A percentile compares a stretch with the other conserved stretches of the same genome.
Evolutionary conservation across 2,329 filamentous ascomycete species (phyloP).

Genomic region (Aspergillus fumigatus): DNA sequence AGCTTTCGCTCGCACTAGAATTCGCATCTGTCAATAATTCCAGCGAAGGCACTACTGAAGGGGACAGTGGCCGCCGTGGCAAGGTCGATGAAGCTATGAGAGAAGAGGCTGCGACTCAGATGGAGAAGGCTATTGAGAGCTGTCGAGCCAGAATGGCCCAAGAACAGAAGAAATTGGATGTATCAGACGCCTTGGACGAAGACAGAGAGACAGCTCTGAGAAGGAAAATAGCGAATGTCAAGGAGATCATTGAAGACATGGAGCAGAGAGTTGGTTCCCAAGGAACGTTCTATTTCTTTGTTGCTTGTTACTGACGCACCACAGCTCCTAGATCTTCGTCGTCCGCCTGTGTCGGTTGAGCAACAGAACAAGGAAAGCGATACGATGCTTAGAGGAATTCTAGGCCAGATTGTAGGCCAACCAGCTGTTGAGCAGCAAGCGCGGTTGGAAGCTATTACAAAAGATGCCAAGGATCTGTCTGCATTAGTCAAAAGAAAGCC

Average conservation of each 20-base stretch:
- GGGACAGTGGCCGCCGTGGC: conserved; percentile 38
- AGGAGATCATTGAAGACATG: conserved; percentile 59
- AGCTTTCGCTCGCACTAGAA: conserved; percentile 89
- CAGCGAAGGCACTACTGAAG: conserved; percentile 19
- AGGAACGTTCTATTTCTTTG: neutral
- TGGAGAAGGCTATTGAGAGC: conserved; percentile 57
- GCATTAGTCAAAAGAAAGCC: conserved; percentile 55
- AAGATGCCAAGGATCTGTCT: conserved; percentile 56
- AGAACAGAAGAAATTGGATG: conserved; percentile 46
- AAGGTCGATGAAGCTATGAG: conserved; percentile 52
- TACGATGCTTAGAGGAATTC: conserved; percentile 51
- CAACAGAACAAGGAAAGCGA: conserved; percentile 31
- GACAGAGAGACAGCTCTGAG: conserved; percentile 37
- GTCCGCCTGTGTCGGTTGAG: conserved; percentile 48
- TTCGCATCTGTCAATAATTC: conserved; percentile 72
- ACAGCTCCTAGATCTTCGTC: conserved; percentile 53
- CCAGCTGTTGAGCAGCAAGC: conserved; percentile 50
- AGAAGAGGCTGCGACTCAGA: conserved; percentile 54
- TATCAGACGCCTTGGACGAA: conserved; percentile 36
- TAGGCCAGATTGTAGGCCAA: conserved; percentile 55
- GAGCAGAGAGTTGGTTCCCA: conserved; percentile 48
- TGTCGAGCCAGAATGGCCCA: conserved; percentile 52
- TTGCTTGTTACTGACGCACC: conserved; percentile 1
- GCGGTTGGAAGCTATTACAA: conserved; percentile 51
- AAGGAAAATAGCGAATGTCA: conserved; percentile 53